Evolutionary conservation across 306 rosid genomes (phyloP), one percentile per base, ranked within the genome.

Genomic region (Glycyrrhiza uralensis): DNA sequence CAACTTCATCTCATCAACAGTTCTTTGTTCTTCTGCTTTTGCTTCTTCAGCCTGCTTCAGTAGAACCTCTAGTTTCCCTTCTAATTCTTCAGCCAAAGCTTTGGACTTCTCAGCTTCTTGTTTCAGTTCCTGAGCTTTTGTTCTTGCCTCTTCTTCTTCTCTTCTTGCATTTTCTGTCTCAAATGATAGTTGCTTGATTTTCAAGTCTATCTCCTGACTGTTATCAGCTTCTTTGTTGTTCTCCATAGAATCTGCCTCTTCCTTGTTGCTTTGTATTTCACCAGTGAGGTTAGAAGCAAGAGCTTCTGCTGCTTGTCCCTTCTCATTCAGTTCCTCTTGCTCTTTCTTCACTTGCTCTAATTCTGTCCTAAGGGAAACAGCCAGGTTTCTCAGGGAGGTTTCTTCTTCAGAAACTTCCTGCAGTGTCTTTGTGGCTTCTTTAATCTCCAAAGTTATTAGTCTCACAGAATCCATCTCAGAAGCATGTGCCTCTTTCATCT

Each of bases 401-500:
- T 90, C 98, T 81, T 91, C 96, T 50, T 80, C 89, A 20, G 87
- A 83, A 61, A 86, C 76, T 68, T 81, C 83, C 36, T 85, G 87
- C 50, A 94, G 77, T 29, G 64, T 66, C 66, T 54, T 61, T 4
- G 87, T 86, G 58, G 93, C 95, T 76, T 89, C 90, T 29, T 81
- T 84, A 29, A 91, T 89, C 67, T 94, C 93, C 18, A 56, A 45
- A 10, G 86, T 85, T 22, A 87, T 75, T 5, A 22, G 20, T 80
- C 83, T 85, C 36, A 84, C 82, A 1, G 86, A 36, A n/a, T 88
- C 83, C 88, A 88, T 86, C 41, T 87, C 96, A 17, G 81, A 64
- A 60, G 80, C 91, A 71, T 78, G 96, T 1, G 72, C 66, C 71
- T 81, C 50, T 72, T 63, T 84, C 82, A 91, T 74, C 71, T 87